Conservation (phyloP, 2,329 filamentous ascomycete genomes). For the Sarocladium brachiariae region DNA sequence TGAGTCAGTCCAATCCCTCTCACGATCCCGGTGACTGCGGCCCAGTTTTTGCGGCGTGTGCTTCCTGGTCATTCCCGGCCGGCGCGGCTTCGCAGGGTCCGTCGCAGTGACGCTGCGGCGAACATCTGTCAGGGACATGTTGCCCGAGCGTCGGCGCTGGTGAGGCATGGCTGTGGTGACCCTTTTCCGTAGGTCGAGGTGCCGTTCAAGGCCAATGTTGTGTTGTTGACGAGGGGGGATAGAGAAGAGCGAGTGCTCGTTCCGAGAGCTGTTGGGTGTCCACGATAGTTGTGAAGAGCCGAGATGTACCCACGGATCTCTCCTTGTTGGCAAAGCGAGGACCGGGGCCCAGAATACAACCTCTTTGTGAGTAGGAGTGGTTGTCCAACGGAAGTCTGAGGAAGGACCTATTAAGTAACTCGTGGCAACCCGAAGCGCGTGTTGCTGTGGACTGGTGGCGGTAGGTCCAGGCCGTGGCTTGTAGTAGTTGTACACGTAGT, state of each 20-base stretch:
- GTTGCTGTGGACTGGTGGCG: not conserved
- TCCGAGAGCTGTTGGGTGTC: not conserved
- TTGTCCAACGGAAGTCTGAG: not conserved
- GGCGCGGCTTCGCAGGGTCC: conserved; percentile 41
- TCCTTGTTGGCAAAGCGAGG: too few relatives aligned
- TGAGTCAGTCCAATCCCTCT: conserved; percentile 40
- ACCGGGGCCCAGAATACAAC: too few relatives aligned
- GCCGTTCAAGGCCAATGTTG: not conserved
- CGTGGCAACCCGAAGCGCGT: too few relatives aligned
- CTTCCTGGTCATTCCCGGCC: conserved; percentile 39
- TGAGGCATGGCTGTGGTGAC: conserved; percentile 38
- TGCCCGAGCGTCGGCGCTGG: conserved; percentile 49
- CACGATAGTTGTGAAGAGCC: not conserved
- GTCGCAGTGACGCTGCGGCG: conserved; percentile 41
- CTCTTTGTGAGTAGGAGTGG: not conserved
- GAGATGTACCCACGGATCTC: not conserved
- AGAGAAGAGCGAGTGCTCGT: not conserved
- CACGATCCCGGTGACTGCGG: conserved; percentile 43
- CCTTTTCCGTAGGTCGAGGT: not conserved
- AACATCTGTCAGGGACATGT: conserved; percentile 48
- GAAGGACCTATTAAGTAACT: too few relatives aligned
- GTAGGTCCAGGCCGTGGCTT: not conserved
- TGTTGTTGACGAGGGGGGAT: not conserved
- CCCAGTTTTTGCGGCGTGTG: conserved; percentile 43
- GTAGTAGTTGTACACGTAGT: too few relatives aligned